Evolutionary conservation across 2,329 filamentous ascomycete species (phyloP), one percentile per base, ranked within the genome.

Genomic region (Colletotrichum melonis): DNA sequence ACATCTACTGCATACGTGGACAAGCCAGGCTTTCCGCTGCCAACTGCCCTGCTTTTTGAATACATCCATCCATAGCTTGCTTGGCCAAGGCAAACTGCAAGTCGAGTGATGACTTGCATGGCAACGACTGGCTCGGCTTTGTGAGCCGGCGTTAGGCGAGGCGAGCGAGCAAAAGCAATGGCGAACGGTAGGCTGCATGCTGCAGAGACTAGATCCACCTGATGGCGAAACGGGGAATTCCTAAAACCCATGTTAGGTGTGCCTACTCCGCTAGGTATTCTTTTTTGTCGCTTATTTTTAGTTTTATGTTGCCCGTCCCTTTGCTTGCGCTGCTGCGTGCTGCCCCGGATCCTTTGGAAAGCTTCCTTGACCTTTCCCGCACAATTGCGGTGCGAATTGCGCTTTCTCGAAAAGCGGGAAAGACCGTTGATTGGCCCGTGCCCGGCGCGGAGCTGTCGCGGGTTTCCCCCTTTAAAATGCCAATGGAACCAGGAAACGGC

Each of bases 121-220:
- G 65, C 65, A 64, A 59, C 42, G 24, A 56, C 58, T 32, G 59
- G 67, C 32, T 55, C 67, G 59, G 60, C 62, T 69, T 64, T 24
- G 28, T 46, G 57, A 52, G 52, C 67, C 52, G 26, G 67, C 19
- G 35, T 46, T 49, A 58, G 22, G 52, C 54, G 54, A 56, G 58
- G 9, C 57, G 28, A 49, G 54, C 62, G 38, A 54, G 62, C 28
- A 49, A 35, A 32, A 35, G 14, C 38, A 63, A 32, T 52, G 52
- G 28, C 35, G 46, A 9, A 22, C 42, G 22, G 46, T 16, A n/a
- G 24, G 12, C 35, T 60, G 58, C 60, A 49, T 28, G 30, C 26
- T 63, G 60, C 59, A 52, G 54, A n/a, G 19, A 26, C 22, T 19
- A 16, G 38, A 8, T 42, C 38, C 38, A 42, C 42, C 42, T 49